Conservation (phyloP, 805 yeast species). For the Isabelozyma rhagii region DNA sequence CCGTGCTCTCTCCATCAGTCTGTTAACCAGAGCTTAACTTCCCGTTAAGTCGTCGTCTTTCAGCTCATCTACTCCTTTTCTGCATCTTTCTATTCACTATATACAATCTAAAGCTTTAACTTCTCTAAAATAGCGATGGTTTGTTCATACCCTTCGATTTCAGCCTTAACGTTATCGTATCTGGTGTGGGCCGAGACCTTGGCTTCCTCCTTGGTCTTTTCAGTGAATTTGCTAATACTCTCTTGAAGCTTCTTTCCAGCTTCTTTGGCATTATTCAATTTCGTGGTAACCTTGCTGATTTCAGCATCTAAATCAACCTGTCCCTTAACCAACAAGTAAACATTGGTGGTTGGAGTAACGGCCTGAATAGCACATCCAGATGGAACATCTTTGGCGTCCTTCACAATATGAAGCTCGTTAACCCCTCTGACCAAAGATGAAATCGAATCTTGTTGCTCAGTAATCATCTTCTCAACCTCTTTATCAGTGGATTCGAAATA, state of each 20-base stretch:
- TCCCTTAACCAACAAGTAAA: constrained; percentile 90
- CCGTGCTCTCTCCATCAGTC: too few species aligned
- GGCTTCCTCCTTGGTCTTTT: constrained; percentile 81
- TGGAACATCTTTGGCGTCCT: constrained; percentile 58
- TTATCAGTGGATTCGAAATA: constrained; percentile 67
- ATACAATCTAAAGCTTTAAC: constrained; percentile 46
- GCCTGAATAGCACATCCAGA: constrained; percentile 87
- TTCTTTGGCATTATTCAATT: constrained; percentile 63
- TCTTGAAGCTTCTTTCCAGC: constrained; percentile 64
- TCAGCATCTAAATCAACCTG: constrained; percentile 91
- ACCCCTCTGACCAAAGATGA: constrained; percentile 91
- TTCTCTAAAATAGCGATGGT: constrained; percentile 83
- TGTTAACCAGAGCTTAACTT: too few species aligned
- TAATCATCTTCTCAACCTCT: constrained; percentile 49
- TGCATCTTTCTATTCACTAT: constrained; percentile 2
- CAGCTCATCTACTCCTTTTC: not conserved
- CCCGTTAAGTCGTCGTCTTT: too few species aligned
- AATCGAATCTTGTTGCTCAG: constrained; percentile 78
- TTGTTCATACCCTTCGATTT: constrained; percentile 83
- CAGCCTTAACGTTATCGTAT: constrained; percentile 73
- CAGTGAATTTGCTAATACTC: constrained; percentile 75
- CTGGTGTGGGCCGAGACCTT: constrained; percentile 70
- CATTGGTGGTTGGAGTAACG: constrained; percentile 76
- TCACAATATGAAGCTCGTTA: constrained; percentile 65
- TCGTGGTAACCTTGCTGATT: constrained; percentile 76